Evolutionary conservation across 208 protist genomes (phyloP).

Genomic region (Naegleria fowleri): DNA sequence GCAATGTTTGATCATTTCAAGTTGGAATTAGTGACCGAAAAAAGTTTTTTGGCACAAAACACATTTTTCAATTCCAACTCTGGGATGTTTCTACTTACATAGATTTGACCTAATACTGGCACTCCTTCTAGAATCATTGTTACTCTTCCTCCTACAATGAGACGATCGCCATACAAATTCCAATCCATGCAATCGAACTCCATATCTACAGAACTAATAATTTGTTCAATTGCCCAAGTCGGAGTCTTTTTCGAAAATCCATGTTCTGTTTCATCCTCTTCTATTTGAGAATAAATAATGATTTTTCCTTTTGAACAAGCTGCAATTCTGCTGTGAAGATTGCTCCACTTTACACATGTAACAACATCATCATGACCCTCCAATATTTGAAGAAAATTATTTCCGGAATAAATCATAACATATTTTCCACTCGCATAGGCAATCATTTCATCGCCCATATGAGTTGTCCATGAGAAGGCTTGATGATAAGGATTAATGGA

Average conservation of each 20-base stretch:
- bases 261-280: neutral
- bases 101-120: neutral
- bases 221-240: neutral
- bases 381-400: neutral
- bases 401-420: neutral
- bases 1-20: too few relatives aligned
- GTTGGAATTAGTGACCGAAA: too few relatives aligned
- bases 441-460: neutral
- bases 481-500: neutral
- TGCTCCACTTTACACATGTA: slow-evolving; percentile 13
- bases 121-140: neutral
- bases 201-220: neutral
- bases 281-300: neutral
- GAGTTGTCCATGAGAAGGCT: neutral
- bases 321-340: neutral
- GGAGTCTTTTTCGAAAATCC: neutral
- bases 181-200: neutral
- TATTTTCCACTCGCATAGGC: slow-evolving; percentile 22
- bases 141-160: slow-evolving; percentile 1
- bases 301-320: slow-evolving; percentile 9
- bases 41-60: too few relatives aligned
- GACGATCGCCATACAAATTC: slow-evolving; percentile 19
- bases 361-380: slow-evolving; percentile 4
- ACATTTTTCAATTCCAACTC: too few relatives aligned
- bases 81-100: neutral